Evolutionary conservation across 805 yeast species (phyloP).

Genomic region (Candida maris): DNA sequence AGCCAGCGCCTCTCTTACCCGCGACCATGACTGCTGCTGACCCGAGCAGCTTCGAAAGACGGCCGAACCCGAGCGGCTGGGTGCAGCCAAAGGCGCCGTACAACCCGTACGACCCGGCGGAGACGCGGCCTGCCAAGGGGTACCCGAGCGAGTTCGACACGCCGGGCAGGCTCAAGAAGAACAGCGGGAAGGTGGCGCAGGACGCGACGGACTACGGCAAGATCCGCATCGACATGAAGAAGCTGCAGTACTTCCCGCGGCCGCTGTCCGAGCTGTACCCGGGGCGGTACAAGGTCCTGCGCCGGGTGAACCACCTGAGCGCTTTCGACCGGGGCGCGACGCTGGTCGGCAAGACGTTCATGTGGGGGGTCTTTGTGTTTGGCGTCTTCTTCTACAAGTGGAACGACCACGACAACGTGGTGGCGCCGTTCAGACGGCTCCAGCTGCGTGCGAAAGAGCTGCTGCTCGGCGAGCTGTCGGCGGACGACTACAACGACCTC

Average conservation of each 20-base stretch:
- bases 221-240: slow-evolving; percentile 69
- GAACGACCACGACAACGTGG: slow-evolving; percentile 78
- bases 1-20: no score
- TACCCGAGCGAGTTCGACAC: slow-evolving; percentile 77
- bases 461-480: slow-evolving; percentile 50
- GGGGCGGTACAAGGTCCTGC: slow-evolving; percentile 71
- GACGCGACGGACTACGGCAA: slow-evolving; percentile 64
- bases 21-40: no score
- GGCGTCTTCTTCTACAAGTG: slow-evolving; percentile 74
- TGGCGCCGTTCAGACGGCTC: slow-evolving; percentile 61
- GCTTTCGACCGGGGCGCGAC: slow-evolving; percentile 59
- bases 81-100: slow-evolving; percentile 78
- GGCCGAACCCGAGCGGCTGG: slow-evolving; percentile 80
- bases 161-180: slow-evolving; percentile 58
- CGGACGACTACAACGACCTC: slow-evolving; percentile 63
- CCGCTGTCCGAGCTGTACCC: slow-evolving; percentile 73
- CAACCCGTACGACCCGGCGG: slow-evolving; percentile 79
- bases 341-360: slow-evolving; percentile 49
- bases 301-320: slow-evolving; percentile 50
- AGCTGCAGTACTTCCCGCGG: slow-evolving; percentile 71
- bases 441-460: slow-evolving; percentile 55
- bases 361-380: slow-evolving; percentile 48
- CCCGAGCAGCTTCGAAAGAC: slow-evolving; percentile 52
- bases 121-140: slow-evolving; percentile 75
- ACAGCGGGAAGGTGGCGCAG: slow-evolving; percentile 45